These are phyloP conservation scores for Drosera spatulata DNA, from an alignment of 179 eudicot species.

Conservation along the genomic window DNA sequence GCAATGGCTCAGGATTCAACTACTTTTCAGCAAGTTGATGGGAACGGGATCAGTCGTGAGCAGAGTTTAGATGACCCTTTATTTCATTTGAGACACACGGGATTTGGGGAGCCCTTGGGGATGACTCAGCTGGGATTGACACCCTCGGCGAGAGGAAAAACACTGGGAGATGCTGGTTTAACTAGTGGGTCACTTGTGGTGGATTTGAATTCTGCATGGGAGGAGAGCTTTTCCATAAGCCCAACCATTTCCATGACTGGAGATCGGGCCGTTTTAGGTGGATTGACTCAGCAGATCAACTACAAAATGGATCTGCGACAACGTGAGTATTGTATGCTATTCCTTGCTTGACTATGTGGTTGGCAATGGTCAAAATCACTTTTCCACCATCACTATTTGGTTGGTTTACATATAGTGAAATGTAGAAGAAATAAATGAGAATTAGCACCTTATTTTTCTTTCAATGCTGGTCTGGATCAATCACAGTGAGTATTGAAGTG, in stretches of 20 bases:
- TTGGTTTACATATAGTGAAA: no score
- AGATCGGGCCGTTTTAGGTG: conserved; percentile 1
- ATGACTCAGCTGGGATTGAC: not conserved
- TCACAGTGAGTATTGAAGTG: no score
- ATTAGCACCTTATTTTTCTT: no score
- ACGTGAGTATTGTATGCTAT: conserved; percentile 4
- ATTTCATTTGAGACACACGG: conserved; percentile 6
- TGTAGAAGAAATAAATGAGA: no score
- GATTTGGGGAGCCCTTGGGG: conserved; percentile 20
- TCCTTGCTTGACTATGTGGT: no score
- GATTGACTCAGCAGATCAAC: conserved; percentile 8
- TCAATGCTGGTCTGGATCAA: no score
- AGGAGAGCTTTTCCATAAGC: conserved; percentile 1
- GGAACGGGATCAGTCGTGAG: not conserved
- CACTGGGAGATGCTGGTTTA: not conserved
- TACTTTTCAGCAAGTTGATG: not conserved
- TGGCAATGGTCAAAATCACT: no score
- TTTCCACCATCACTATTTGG: no score
- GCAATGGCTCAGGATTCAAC: not conserved
- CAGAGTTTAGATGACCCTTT: not conserved
- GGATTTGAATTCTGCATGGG: conserved; percentile 10
- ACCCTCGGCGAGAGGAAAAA: not conserved
- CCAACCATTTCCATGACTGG: not conserved
- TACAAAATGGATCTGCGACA: conserved; percentile 10
- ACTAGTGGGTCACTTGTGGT: not conserved